Conservation (phyloP, 257 asterid species). For the Solanum appendiculatum region DNA sequence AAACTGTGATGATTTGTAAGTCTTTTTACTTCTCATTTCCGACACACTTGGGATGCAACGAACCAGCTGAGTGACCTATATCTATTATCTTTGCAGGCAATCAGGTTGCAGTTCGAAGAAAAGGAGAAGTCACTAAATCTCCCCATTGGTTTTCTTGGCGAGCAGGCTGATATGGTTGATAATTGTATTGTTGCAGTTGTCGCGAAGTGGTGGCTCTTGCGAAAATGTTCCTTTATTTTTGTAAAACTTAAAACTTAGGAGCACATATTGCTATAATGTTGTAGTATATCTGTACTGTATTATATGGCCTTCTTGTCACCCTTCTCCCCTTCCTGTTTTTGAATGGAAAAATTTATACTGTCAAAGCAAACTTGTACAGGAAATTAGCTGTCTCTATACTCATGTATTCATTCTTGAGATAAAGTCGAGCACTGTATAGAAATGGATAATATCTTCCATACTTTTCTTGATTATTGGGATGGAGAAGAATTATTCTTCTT, state of each 20-base stretch:
- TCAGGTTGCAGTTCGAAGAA: conserved; percentile 56
- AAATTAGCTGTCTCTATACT: background rate
- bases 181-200: background rate
- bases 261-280: conserved; percentile 20
- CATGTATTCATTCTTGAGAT: background rate
- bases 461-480: background rate
- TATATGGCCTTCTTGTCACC: background rate
- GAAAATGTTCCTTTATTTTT: conserved; percentile 5
- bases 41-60: background rate
- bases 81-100: conserved; percentile 33
- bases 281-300: conserved; percentile 18
- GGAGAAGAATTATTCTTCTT: background rate
- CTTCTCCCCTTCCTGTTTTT: background rate
- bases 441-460: background rate
- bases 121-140: conserved; percentile 27
- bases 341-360: background rate
- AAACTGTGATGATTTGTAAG: conserved; percentile 64
- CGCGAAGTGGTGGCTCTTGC: conserved; percentile 17
- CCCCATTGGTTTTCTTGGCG: conserved; percentile 5
- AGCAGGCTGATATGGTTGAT: background rate
- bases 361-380: conserved; percentile 23
- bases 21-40: background rate
- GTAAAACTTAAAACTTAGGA: conserved; percentile 15
- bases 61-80: background rate
- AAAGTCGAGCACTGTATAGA: background rate